phyloP scores from a whole-genome alignment of 257 asterid genomes.

The Fraxinus americana region DNA sequence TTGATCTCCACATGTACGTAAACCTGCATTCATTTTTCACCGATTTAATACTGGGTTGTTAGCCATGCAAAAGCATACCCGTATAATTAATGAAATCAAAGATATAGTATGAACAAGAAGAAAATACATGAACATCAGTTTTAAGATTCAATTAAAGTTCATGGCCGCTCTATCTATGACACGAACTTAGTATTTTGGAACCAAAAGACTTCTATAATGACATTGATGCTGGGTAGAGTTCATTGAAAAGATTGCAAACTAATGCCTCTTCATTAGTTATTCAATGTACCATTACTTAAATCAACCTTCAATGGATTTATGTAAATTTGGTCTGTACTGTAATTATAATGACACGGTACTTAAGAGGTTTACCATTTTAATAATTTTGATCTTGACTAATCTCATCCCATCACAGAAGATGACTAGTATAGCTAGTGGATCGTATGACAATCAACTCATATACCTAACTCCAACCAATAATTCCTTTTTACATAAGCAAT shows the following conservation, averaged over 20 bases:
- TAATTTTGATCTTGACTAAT: background rate
- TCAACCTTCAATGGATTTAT: background rate
- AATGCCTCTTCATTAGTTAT: background rate
- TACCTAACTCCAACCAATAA: background rate
- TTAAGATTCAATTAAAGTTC: background rate
- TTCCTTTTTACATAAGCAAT: background rate
- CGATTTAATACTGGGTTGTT: constrained; percentile 6
- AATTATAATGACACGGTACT: background rate
- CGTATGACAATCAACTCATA: background rate
- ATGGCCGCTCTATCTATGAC: background rate
- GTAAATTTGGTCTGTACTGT: background rate
- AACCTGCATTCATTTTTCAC: constrained; percentile 53
- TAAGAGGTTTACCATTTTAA: background rate
- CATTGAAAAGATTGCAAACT: background rate
- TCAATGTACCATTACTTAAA: too few relatives aligned
- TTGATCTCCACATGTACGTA: constrained; percentile 99
- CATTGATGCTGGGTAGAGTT: background rate
- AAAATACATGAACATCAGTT: background rate
- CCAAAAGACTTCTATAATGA: background rate
- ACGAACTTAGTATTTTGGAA: background rate
- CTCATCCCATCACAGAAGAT: background rate
- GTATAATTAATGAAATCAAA: background rate
- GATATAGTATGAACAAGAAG: background rate
- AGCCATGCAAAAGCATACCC: constrained; percentile 14
- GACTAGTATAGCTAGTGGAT: constrained; percentile 10